Conservation (phyloP, 805 yeast genomes). For the Cyberlindnera euphorbiae region DNA sequence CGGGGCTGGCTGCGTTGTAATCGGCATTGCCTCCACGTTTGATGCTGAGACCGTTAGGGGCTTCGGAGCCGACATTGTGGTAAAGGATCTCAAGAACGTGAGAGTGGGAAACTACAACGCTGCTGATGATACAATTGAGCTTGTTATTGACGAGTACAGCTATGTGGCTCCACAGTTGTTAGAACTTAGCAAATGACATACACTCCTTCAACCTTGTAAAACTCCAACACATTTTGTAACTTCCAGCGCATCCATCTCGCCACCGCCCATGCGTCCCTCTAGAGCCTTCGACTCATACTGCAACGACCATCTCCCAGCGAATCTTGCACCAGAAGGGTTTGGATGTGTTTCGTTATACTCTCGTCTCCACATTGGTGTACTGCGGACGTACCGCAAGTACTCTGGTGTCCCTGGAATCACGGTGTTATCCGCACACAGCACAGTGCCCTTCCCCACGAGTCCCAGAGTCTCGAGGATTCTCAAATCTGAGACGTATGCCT, state of each 20-base stretch:
- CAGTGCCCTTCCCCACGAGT: conserved; percentile 35
- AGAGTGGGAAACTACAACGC: conserved; percentile 51
- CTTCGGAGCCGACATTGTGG: conserved; percentile 77
- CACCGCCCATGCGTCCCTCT: conserved; percentile 5
- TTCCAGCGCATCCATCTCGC: conserved; percentile 11
- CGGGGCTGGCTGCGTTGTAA: conserved; percentile 75
- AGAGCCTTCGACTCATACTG: conserved; percentile 33
- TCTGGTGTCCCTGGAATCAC: conserved; percentile 35
- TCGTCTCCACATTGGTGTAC: conserved; percentile 34
- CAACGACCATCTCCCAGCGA: conserved; percentile 37
- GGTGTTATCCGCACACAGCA: conserved; percentile 35
- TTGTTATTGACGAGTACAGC: conserved; percentile 33
- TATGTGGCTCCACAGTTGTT: conserved; percentile 10
- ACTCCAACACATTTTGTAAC: conserved; percentile 19
- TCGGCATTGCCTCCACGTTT: conserved; percentile 81
- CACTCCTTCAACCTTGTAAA: conserved; percentile 12
- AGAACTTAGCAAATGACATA: conserved; percentile 3
- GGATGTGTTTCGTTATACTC: conserved; percentile 22
- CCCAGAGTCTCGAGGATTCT: conserved; percentile 37
- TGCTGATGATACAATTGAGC: conserved; percentile 32
- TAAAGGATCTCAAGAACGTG: conserved; percentile 61
- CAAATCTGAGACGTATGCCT: conserved; percentile 36
- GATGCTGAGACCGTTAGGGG: conserved; percentile 58
- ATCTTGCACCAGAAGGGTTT: conserved; percentile 29
- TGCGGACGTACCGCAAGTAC: conserved; percentile 33